phyloP scores from a whole-genome alignment of 169 alveolate genomes.

The Neospora caninum region DNA sequence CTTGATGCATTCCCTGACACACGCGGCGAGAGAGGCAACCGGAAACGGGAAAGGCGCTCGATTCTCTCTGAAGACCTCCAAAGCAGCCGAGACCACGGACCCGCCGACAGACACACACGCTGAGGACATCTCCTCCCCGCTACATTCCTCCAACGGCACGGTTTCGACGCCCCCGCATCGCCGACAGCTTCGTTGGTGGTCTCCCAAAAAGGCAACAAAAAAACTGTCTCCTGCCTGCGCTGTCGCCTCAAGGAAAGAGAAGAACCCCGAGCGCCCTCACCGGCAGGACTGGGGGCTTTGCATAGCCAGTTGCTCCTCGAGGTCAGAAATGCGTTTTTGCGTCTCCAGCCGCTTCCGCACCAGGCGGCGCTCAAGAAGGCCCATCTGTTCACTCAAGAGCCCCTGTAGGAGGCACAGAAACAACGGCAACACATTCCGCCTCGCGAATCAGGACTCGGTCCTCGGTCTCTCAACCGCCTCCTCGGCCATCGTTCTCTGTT shows the following conservation, averaged over 20 bases:
- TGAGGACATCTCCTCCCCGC: too few species aligned
- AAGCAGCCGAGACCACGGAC: background rate
- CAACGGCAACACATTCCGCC: background rate
- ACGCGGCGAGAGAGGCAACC: background rate
- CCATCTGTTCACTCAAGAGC: constrained; percentile 80
- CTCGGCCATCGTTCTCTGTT: too few species aligned
- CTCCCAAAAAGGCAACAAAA: too few species aligned
- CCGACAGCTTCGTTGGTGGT: too few species aligned
- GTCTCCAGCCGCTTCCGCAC: constrained; percentile 79
- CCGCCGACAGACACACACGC: too few species aligned
- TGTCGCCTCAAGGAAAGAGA: too few species aligned
- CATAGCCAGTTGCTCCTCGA: constrained; percentile 77
- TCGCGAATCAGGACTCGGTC: too few species aligned
- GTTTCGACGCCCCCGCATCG: too few species aligned
- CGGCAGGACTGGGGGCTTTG: constrained; percentile 70
- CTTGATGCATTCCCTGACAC: constrained; percentile 78
- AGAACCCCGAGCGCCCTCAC: constrained; percentile 12
- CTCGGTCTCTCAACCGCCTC: too few species aligned
- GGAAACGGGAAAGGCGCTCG: background rate
- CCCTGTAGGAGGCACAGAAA: constrained; percentile 1
- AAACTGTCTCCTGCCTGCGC: too few species aligned
- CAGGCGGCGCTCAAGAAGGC: constrained; percentile 79
- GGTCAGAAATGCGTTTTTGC: constrained; percentile 75
- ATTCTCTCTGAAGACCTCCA: background rate
- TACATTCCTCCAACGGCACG: too few species aligned